These are phyloP conservation scores for Ulmus americana DNA, from an alignment of 331 rosid species.

Conservation along the genomic window DNA sequence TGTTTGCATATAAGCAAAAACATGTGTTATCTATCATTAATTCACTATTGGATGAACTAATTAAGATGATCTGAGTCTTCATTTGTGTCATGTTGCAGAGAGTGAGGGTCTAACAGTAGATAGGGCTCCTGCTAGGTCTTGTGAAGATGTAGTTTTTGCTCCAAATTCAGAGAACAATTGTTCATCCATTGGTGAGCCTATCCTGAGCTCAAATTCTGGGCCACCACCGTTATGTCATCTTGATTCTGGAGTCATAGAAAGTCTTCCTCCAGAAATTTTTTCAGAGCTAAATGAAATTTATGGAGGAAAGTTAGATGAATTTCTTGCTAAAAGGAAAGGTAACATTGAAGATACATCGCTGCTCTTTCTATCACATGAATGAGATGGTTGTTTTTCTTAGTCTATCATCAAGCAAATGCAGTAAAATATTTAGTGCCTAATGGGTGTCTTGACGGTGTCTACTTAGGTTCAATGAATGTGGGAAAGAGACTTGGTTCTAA, in stretches of 20 bases:
- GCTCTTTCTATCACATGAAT: constrained; percentile 19
- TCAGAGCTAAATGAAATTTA: constrained; percentile 69
- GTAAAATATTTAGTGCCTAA: constrained; percentile 4
- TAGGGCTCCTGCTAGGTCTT: constrained; percentile 25
- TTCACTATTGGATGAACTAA: background rate
- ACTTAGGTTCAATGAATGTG: constrained; percentile 32
- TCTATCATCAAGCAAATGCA: background rate
- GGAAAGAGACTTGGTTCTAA: constrained; percentile 24
- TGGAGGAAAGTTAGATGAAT: constrained; percentile 65
- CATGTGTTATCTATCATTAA: background rate
- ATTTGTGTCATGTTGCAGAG: constrained; percentile 28
- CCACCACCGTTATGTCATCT: constrained; percentile 71
- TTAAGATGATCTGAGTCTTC: background rate
- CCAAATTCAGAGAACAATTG: constrained; percentile 33
- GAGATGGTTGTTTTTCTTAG: constrained; percentile 34
- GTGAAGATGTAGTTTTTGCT: constrained; percentile 30
- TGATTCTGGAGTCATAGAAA: constrained; percentile 68
- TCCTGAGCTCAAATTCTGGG: constrained; percentile 30
- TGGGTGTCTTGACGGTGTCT: constrained; percentile 21
- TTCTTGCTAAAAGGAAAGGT: constrained; percentile 44
- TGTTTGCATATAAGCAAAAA: background rate
- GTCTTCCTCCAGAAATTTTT: constrained; percentile 75
- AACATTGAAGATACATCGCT: constrained; percentile 29
- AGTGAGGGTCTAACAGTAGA: constrained; percentile 27
- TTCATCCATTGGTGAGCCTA: constrained; percentile 35